These are phyloP conservation scores for Solanum ossicruentum DNA, from an alignment of 257 asterid species.

Conservation along the genomic window DNA sequence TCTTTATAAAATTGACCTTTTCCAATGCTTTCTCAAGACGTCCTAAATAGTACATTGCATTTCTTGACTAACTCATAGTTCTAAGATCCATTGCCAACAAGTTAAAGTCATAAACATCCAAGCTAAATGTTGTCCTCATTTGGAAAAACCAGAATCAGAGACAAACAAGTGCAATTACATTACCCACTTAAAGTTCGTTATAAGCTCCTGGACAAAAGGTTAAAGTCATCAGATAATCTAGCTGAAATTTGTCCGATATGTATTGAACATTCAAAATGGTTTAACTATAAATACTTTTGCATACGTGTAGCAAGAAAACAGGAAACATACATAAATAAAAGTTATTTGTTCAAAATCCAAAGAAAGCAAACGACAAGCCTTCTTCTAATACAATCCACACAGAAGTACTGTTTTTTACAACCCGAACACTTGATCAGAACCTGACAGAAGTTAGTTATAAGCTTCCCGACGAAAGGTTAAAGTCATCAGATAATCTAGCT, in stretches of 20 bases:
- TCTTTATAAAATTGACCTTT: background rate
- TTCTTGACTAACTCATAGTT: background rate
- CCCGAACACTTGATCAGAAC: slow-evolving; percentile 60
- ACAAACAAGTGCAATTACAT: background rate
- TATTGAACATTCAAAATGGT: background rate
- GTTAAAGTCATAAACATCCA: background rate
- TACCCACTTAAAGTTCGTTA: background rate
- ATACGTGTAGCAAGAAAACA: background rate
- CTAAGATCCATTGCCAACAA: background rate
- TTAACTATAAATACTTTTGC: background rate
- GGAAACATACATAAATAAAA: background rate
- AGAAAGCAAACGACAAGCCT: slow-evolving; percentile 28
- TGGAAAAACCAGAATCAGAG: background rate
- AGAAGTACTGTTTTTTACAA: slow-evolving; percentile 75
- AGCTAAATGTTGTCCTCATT: background rate
- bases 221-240: background rate
- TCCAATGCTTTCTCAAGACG: background rate
- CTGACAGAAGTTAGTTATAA: background rate
- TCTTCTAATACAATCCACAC: slow-evolving; percentile 57
- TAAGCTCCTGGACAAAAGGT: background rate
- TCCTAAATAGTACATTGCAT: background rate
- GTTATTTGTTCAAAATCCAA: background rate
- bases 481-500: background rate
- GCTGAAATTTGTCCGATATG: background rate
- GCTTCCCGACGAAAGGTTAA: background rate